Base-by-base conservation (phyloP, 768 basidiomycete genomes). In the Filobasidium wieringae region DNA sequence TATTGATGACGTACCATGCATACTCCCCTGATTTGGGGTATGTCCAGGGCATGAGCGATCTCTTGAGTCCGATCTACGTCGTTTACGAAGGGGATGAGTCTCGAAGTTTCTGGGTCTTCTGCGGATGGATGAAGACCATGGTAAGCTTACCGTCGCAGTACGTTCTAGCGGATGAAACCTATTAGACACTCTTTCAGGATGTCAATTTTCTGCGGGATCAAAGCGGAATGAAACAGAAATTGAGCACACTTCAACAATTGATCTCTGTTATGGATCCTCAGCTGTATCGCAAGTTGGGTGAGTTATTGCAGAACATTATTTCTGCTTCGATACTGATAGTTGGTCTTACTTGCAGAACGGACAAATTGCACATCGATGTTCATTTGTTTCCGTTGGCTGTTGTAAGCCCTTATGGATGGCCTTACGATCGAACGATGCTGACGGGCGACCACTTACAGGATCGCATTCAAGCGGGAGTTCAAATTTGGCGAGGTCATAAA, bases 31-130 rank as follows among this genome's bases (percentile, higher is more conserved):
- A 68, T 8, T 59, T 73, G 85, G 90, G 92, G 29, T 96, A 97
- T 71, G 95, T 97, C 4, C 95, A 97, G 74, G 95, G 95, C 31
- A 97, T 97, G 95, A 90, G 88, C 2, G 95, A 99, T 74, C 80
- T 99, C 14, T 87, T 88, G 65, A 85, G 88, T 3, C 95, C 95
- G 12, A 75, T 97, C 6, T 97, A 96, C 68, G 84, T 97, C 26
- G 87, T 91, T 15, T 84, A 88, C 80, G 84, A 80, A 53, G 87
- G 83, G 7, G 85, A 95, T 62, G 91, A 93, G 67, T 86, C 85
- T 53, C 74, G 88, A 75, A 88, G 88, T 1, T 97, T 96, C 75
- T 96, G 92, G 91, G 90, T 89, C 68, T 90, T 99, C 68, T 90
- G 87, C 22, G 82, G 85, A 63, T 82, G 92, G 61, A 97, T 99